Base-by-base conservation (phyloP, 2,329 filamentous ascomycete genomes). In the Diaporthe destruens region DNA sequence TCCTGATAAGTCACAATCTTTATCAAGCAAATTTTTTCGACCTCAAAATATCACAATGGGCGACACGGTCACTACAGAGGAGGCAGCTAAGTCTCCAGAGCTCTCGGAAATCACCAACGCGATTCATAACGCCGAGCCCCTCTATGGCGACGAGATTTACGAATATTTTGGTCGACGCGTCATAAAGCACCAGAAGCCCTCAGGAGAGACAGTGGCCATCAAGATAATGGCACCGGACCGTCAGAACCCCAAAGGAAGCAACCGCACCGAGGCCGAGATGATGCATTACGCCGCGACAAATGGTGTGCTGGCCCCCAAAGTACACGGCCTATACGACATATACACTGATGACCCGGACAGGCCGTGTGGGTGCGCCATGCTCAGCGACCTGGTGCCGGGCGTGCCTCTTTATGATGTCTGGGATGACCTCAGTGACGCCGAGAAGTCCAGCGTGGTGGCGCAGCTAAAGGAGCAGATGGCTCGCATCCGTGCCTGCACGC, bases 181-280 rank as follows among this genome's bases (percentile, higher is more conserved):
- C 23, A 44, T 59, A 29, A 34, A 44, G 56, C 56, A 59, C 36
- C 25, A 44, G 20, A 42, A 2, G 3, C 56, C 36, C 7, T 29
- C 36, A 14, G 56, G 56, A 3, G 56, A 59, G 42, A 18, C 56
- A 39, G 29, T 44, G 18, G 56, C 36, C 23, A 59, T 59, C 56
- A 59, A 59, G 56, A 2, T 59, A 3, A 18, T 44, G 36, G n/a
- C 36, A 14, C 56, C 56, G 7, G 23, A 59, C 36, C 56, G 56
- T 12, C 36, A 59, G 16, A 59, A 29, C 25, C 56, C 56, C 1
- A 44, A 29, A 12, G 56, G 23, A 7, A 59, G 56, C 56, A 59
- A 34, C 49, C 59, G 57, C 14, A 72, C 74, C 14, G 74, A 75
- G 57, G 72, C 34, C 16, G 70, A 75, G 36, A 71, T 74, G 72